These are phyloP conservation scores for Sambucus nigra DNA, from an alignment of 129 eudicot species.

Conservation along the genomic window DNA sequence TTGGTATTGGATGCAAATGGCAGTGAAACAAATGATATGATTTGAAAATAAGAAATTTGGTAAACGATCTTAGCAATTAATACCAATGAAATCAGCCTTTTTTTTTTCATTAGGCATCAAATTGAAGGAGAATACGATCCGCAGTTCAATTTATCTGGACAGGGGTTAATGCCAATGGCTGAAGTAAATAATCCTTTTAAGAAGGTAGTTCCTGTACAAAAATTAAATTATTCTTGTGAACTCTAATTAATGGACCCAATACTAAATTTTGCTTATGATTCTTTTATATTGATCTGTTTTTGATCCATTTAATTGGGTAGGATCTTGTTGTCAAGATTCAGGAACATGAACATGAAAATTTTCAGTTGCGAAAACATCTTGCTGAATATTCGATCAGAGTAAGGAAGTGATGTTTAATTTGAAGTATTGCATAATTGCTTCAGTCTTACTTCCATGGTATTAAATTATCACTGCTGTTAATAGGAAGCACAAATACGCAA, in stretches of 20 bases:
- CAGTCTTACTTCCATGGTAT: not conserved
- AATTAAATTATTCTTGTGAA: not conserved
- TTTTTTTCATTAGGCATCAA: conserved; percentile 48
- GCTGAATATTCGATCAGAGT: conserved; percentile 76
- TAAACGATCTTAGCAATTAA: not conserved
- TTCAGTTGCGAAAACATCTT: conserved; percentile 58
- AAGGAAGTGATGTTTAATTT: conserved; percentile 9
- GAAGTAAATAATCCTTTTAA: conserved; percentile 43
- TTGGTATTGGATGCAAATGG: not conserved
- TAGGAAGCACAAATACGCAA: conserved; percentile 82
- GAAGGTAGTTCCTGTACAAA: conserved; percentile 36
- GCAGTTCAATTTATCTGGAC: conserved; percentile 29
- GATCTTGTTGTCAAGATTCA: conserved; percentile 45
- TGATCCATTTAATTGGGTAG: conserved; percentile 17
- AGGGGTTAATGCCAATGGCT: conserved; percentile 40
- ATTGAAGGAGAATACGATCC: conserved; percentile 37
- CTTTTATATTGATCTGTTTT: not conserved
- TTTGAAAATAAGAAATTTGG: not conserved
- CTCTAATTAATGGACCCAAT: not conserved
- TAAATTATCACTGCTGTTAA: conserved; percentile 9
- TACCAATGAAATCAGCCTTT: not conserved
- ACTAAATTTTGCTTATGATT: not conserved
- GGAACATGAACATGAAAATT: conserved; percentile 76
- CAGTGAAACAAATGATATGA: not conserved
- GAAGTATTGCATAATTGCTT: conserved; percentile 1